Evolutionary conservation across 495 filamentous ascomycete genomes (phyloP).

Genomic region (Penicillium argentinense): DNA sequence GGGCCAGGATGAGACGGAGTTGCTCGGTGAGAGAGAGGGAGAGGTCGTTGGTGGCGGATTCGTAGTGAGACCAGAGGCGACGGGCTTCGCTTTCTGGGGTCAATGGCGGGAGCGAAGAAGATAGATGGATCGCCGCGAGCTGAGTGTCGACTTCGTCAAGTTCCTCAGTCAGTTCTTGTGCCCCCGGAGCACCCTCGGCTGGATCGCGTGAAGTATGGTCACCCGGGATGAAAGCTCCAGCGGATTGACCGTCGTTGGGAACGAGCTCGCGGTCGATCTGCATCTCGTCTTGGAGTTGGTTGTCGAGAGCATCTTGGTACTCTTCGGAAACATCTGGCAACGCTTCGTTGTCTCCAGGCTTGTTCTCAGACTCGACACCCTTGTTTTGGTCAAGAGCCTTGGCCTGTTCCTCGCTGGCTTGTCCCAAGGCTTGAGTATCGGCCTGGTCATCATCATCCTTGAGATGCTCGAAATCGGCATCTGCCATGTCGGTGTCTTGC

Average conservation of each 20-base stretch:
- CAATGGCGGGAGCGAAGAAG: constrained; percentile 38
- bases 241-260: constrained; percentile 40
- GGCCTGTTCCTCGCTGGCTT: constrained; percentile 83
- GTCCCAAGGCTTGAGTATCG: constrained; percentile 88
- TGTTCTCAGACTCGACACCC: constrained; percentile 71
- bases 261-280: constrained; percentile 39
- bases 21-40: constrained; percentile 89
- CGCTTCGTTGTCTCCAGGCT: constrained; percentile 51
- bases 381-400: constrained; percentile 78
- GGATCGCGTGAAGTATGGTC: constrained; percentile 34
- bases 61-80: constrained; percentile 81
- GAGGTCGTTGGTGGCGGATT: constrained; percentile 76
- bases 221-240: constrained; percentile 43
- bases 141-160: constrained; percentile 71
- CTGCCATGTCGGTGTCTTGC: constrained; percentile 63
- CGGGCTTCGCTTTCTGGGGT: constrained; percentile 63
- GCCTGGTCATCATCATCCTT: constrained; percentile 74
- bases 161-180: constrained; percentile 56
- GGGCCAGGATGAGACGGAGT: constrained; percentile 90
- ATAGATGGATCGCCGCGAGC: constrained; percentile 70
- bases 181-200: constrained; percentile 30
- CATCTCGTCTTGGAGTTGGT: constrained; percentile 51
- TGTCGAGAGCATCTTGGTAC: constrained; percentile 48
- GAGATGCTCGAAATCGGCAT: constrained; percentile 86
- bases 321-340: constrained; percentile 62